Percentiles rank a stretch among this genome's conserved stretches.
These are phyloP conservation scores for Trametes cubensis DNA, from an alignment of 768 basidiomycete genomes.

Conservation along the genomic window DNA sequence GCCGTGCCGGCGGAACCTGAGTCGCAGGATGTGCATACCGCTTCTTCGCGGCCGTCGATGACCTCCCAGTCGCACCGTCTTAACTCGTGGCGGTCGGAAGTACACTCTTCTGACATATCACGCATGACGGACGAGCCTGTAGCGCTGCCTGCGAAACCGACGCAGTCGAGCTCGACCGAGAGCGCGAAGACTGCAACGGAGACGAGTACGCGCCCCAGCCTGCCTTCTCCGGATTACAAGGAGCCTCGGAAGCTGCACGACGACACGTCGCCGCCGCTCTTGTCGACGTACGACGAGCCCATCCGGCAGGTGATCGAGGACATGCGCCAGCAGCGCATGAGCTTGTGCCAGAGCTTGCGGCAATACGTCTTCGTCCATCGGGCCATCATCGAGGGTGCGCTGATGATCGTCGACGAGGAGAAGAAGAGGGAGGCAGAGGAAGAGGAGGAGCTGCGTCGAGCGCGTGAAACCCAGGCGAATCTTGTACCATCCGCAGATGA, in stretches of 20 bases:
- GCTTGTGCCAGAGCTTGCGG: constrained; percentile 88
- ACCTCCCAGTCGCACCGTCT: constrained; percentile 21
- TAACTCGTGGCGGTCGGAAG: constrained; percentile 31
- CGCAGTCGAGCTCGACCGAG: background rate
- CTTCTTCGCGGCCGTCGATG: constrained; percentile 1
- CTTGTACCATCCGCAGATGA: constrained; percentile 15
- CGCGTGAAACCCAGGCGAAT: constrained; percentile 28
- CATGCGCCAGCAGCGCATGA: constrained; percentile 97
- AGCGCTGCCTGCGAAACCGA: background rate
- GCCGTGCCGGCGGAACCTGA: constrained; percentile 2
- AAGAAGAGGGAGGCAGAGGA: constrained; percentile 40
- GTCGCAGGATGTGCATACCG: background rate
- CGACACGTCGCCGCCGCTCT: constrained; percentile 52
- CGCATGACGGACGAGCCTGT: background rate
- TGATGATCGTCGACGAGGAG: constrained; percentile 79
- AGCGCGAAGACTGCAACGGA: background rate
- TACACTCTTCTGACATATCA: constrained; percentile 16
- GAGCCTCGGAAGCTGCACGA: constrained; percentile 63
- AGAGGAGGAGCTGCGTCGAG: constrained; percentile 20
- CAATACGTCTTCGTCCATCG: constrained; percentile 95
- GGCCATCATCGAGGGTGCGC: constrained; percentile 77
- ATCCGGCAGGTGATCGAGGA: constrained; percentile 84
- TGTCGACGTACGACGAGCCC: constrained; percentile 73
- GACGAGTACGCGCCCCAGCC: background rate
- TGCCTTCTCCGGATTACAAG: constrained; percentile 18